These are phyloP conservation scores for Nicotiana obtusifolia DNA, from an alignment of 257 asterid genomes.

Conservation along the genomic window DNA sequence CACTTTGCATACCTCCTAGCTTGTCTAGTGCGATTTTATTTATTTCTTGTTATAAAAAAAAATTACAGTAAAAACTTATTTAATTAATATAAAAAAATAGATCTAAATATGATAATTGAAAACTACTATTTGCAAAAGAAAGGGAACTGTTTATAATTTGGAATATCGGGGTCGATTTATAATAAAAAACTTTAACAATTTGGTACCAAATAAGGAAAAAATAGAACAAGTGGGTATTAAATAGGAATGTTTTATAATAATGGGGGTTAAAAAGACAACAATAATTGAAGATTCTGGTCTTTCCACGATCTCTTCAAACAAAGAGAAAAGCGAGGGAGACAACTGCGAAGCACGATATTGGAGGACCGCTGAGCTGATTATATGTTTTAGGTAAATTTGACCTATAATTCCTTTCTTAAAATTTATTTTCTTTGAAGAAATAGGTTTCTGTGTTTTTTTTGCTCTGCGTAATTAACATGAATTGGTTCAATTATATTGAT, in stretches of 20 bases:
- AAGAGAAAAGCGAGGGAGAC: neutral
- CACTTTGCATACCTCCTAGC: too few relatives aligned
- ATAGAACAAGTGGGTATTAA: slow-evolving; percentile 1
- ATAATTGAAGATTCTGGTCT: neutral
- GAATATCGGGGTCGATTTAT: neutral
- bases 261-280: slow-evolving; percentile 4
- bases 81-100: neutral
- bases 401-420: neutral
- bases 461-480: neutral
- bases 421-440: neutral
- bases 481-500: neutral
- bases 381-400: neutral
- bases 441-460: neutral
- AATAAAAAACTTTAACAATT: neutral
- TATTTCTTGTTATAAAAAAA: too few relatives aligned
- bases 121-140: neutral
- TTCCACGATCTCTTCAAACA: neutral
- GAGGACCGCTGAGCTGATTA: neutral
- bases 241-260: neutral
- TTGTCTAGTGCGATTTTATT: too few relatives aligned
- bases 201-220: neutral
- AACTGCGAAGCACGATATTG: neutral
- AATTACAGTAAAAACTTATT: neutral
- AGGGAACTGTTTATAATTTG: neutral
- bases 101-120: neutral